Evolutionary conservation across 1,139 yeast genomes (phyloP).

Genomic region (Hemisphaericaspora xylofermentans): DNA sequence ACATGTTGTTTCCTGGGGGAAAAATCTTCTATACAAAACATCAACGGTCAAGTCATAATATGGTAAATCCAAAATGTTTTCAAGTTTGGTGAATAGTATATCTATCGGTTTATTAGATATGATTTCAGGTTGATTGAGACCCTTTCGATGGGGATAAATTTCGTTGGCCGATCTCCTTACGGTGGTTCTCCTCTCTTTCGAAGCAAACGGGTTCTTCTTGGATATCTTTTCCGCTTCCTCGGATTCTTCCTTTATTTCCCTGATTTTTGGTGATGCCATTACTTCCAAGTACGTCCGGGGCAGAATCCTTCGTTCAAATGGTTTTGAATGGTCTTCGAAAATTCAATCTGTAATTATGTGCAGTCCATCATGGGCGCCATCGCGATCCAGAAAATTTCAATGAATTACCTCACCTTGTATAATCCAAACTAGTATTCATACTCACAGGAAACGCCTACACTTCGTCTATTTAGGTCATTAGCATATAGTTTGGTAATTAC

Average conservation of each 20-base stretch:
- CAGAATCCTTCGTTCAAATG: too few relatives aligned
- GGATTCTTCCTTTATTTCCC: slow-evolving; percentile 16
- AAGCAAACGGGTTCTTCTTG: slow-evolving; percentile 34
- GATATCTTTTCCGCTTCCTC: slow-evolving; percentile 5
- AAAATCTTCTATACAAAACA: slow-evolving; percentile 13
- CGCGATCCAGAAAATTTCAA: background rate
- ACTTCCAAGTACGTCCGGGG: background rate
- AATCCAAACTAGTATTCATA: too few relatives aligned
- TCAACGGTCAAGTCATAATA: slow-evolving; percentile 26
- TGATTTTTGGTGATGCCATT: slow-evolving; percentile 30
- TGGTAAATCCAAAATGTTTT: slow-evolving; percentile 24
- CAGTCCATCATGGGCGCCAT: background rate
- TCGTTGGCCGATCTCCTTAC: slow-evolving; percentile 35
- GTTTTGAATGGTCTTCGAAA: too few relatives aligned
- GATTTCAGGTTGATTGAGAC: slow-evolving; percentile 36
- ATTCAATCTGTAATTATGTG: background rate
- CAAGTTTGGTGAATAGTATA: slow-evolving; percentile 32
- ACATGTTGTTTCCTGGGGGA: slow-evolving; percentile 1
- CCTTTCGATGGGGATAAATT: slow-evolving; percentile 34
- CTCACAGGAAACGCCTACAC: too few relatives aligned
- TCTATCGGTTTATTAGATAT: slow-evolving; percentile 37
- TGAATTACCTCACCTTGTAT: too few relatives aligned
- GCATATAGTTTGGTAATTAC: background rate
- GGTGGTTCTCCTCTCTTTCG: slow-evolving; percentile 26
- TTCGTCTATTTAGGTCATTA: too few relatives aligned